A percentile compares a stretch with the other conserved stretches of the same genome.
Evolutionary conservation across 805 yeast species (phyloP).

Genomic region (Candida morakotiae): DNA sequence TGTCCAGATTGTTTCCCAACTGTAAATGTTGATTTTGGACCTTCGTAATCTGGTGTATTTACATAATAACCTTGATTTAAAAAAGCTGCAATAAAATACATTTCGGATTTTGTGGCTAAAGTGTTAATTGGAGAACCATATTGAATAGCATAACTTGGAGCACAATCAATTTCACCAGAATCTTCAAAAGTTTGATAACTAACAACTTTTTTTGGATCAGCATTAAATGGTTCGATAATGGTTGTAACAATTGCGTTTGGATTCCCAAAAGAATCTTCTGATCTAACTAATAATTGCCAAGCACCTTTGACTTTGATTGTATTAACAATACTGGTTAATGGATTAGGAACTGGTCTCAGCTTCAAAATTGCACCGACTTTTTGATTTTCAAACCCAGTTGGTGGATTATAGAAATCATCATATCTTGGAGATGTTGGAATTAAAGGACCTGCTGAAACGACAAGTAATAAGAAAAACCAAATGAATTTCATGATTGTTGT

Average conservation of each 20-base stretch:
- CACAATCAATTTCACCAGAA: constrained; percentile 20
- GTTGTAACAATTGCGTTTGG: constrained; percentile 23
- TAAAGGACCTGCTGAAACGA: too few relatives aligned
- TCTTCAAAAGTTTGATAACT: constrained; percentile 27
- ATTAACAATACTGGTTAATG: too few relatives aligned
- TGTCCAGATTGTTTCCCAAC: constrained; percentile 29
- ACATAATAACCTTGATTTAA: constrained; percentile 28
- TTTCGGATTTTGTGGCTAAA: constrained; percentile 13
- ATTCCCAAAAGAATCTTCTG: constrained; percentile 20
- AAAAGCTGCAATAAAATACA: constrained; percentile 15
- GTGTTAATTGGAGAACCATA: constrained; percentile 12
- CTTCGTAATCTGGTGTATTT: constrained; percentile 32
- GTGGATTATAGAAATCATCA: too few relatives aligned
- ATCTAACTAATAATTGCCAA: constrained; percentile 15
- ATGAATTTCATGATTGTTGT: too few relatives aligned
- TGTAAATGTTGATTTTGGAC: constrained; percentile 26
- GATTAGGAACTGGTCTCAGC: too few relatives aligned
- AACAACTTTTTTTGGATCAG: constrained; percentile 21
- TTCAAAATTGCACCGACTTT: too few relatives aligned
- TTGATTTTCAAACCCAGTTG: too few relatives aligned
- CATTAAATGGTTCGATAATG: constrained; percentile 25
- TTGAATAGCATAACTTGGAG: constrained; percentile 21
- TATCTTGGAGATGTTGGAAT: too few relatives aligned
- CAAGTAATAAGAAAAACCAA: too few relatives aligned
- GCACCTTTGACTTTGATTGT: too few relatives aligned